Evolutionary conservation across 305 asterid species (phyloP), one percentile per base, ranked within the genome.

Genomic region (Lippia alba): DNA sequence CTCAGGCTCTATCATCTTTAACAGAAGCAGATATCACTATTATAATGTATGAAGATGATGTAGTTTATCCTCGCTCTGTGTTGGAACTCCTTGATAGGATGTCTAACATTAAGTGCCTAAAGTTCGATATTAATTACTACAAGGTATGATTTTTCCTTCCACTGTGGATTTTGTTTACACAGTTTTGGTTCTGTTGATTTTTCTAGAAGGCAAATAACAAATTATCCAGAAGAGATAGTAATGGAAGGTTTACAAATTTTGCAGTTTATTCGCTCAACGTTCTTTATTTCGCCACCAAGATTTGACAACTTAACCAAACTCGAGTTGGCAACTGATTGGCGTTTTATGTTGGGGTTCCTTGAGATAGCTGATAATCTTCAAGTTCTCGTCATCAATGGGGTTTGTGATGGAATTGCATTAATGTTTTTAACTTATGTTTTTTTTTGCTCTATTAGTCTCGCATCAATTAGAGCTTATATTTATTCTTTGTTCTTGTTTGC

Each of bases 321-420:
- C 16, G 16, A 54, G n/a, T 30, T 54, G 34, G 56, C 4, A 17
- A 39, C 56, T n/a, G 64, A 71, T 53, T 54, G 69, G 64, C 49
- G 39, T 63, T 46, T 64, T 4, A 46, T 72, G 40, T 7, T 20
- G 12, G 17, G 19, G 17, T 49, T 72, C 41, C 64, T 72, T 17
- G 71, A 55, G 45, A 45, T n/a, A 40, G 76, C 76, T 10, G 48
- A 72, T 17, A 72, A 55, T 30, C 59, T 72, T 32, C 51, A 56
- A 64, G 36, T 12, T 14, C 70, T 72, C 18, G 36, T 17, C 24
- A 7, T 55, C 20, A 24, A 4, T 1, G n/a, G 34, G 59, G 77
- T 72, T 19, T 61, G 55, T 54, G 3, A n/a, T 49, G 19, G 8
- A 40, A 15, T 17, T 3, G 6, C 4, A n/a, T n/a, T 1, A 11